Conservation (phyloP, 331 rosid species). For the Cydonia oblonga region DNA sequence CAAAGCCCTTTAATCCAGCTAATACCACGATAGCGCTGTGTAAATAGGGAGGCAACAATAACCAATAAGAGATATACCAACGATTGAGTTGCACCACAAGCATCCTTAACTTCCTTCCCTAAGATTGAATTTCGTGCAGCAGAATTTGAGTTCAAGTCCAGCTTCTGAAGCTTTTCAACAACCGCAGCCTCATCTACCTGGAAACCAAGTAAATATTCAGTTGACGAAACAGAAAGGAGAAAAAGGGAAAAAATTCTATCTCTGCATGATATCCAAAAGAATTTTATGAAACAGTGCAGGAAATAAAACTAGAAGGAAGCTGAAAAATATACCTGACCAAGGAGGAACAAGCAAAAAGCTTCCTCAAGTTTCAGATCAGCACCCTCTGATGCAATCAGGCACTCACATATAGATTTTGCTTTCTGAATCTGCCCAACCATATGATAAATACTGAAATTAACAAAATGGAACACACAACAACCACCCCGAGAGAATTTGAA, state of each 20-base stretch:
- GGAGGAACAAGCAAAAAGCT: slow-evolving; percentile 66
- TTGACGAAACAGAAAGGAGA: slow-evolving; percentile 2
- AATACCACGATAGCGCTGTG: neutral
- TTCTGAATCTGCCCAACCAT: slow-evolving; percentile 51
- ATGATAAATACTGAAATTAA: slow-evolving; percentile 1
- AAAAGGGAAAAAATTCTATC: slow-evolving; percentile 4
- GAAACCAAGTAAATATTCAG: slow-evolving; percentile 21
- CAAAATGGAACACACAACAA: neutral
- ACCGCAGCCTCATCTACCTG: slow-evolving; percentile 70
- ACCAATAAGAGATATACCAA: slow-evolving; percentile 40
- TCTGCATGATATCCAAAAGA: slow-evolving; percentile 10
- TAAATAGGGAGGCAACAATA: neutral
- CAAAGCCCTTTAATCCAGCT: no score
- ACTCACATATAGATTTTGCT: slow-evolving; percentile 72
- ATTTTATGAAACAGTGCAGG: neutral
- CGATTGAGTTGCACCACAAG: slow-evolving; percentile 41
- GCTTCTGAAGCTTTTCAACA: slow-evolving; percentile 72
- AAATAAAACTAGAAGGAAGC: neutral
- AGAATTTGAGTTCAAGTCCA: slow-evolving; percentile 46
- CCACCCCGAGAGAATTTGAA: neutral
- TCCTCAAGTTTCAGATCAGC: slow-evolving; percentile 83
- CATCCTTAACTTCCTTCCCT: slow-evolving; percentile 59
- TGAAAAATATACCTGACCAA: slow-evolving; percentile 53
- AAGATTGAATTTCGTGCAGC: slow-evolving; percentile 35
- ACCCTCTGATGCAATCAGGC: slow-evolving; percentile 74